Base-by-base conservation (phyloP, 2,329 filamentous ascomycete species). In the Cadophora luteo-olivacea region DNA sequence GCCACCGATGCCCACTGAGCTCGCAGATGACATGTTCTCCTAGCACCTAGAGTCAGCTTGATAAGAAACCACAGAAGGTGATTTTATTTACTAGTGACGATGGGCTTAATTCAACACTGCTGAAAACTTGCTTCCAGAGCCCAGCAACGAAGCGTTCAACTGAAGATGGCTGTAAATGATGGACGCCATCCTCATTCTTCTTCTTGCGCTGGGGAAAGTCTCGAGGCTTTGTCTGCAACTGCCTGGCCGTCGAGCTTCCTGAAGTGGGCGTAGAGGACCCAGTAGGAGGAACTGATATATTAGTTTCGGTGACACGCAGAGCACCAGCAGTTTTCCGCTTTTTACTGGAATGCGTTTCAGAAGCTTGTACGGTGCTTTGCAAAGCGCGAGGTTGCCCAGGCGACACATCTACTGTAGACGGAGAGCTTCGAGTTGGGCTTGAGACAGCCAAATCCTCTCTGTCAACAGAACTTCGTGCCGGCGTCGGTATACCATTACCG, bases 181-280 rank as follows among this genome's bases (percentile, higher is more conserved):
- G 63, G 19, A 65, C 25, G 5, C 38, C 63, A 54, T 65, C 33
- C 12, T 65, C 63, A 14, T 57, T 65, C 25, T 22, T 65, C 38
- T 60, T 57, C 32, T 65, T 65, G 16, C 63, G 51, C 49, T 65
- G 63, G 12, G 63, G 63, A 16, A 65, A 65, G 33, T 65, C 63
- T 24, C 63, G 51, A n/a, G 63, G 54, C 32, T 51, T 60, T 6
- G 54, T 57, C 22, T 65, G 63, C 29, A 65, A 33, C 22, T 60
- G 51, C 24, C 63, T 57, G 19, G 54, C 45, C 11, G 63, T 58
- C 12, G 63, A 45, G 25, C 24, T 65, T 49, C 32, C 63, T 16
- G 25, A 51, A n/a, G n/a, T 25, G 4, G 32, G 54, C 12, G 52
- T 52, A 14, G 29, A 19, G 7, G 45, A 38, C 6, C n/a, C 41